Conservation (phyloP, 192 early-diverging fungal species). For the Rhizophagus prolifer region DNA sequence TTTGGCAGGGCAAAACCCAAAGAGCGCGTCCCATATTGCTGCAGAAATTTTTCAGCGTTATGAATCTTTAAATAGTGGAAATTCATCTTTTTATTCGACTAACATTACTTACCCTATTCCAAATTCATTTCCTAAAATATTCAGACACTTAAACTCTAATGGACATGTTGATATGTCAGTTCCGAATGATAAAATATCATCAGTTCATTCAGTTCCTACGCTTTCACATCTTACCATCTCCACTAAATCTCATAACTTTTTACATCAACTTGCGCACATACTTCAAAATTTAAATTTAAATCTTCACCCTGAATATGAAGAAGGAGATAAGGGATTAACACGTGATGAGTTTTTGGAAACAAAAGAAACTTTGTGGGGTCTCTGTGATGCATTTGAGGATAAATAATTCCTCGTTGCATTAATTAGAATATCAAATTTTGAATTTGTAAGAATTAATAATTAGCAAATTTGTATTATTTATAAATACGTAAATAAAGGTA, state of each 20-base stretch:
- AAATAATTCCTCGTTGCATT: background rate
- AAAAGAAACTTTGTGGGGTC: conserved; percentile 2
- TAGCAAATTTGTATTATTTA: no score
- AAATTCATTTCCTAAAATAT: conserved; percentile 42
- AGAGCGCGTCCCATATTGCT: background rate
- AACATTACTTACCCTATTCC: conserved; percentile 39
- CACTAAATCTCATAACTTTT: background rate
- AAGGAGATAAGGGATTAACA: conserved; percentile 7
- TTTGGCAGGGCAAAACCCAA: background rate
- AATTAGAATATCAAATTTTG: background rate
- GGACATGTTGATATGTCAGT: conserved; percentile 28
- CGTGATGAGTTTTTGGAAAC: conserved; percentile 16
- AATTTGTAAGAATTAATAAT: no score
- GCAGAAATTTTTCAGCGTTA: background rate
- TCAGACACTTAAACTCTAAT: conserved; percentile 34
- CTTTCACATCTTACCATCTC: conserved; percentile 20
- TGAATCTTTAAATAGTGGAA: background rate
- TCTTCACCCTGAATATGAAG: conserved; percentile 13
- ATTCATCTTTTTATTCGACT: conserved; percentile 12
- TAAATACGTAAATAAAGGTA: no score
- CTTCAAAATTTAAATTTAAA: conserved; percentile 14
- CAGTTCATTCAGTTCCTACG: conserved; percentile 8
- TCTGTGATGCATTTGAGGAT: conserved; percentile 3
- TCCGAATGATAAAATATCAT: background rate
- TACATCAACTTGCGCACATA: background rate